Base-by-base conservation (phyloP, 257 asterid genomes). In the Jasminum sambac region DNA sequence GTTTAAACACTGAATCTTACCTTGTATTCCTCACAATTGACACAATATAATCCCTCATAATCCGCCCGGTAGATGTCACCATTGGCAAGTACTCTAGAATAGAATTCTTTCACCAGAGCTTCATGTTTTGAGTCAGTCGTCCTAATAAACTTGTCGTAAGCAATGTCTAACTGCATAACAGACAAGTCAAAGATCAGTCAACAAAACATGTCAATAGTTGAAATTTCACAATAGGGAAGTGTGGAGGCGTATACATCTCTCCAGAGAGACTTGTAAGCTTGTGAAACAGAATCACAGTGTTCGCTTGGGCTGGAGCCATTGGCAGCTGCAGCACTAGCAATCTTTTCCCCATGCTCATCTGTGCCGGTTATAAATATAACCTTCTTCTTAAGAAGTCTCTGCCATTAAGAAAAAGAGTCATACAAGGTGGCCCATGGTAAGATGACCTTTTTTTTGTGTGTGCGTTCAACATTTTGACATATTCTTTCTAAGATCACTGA, bases 331-430 rank as follows among this genome's bases (percentile, higher is more conserved):
- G 99, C 95, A 69, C 68, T 82, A 62, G 99, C 95, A 79, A 94
- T 94, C 88, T 94, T 94, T 57, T 94, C 99, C 2, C 99, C 99
- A 37, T 91, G 99, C 82, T 94, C 99, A 57, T 94, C 99, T 5
- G 99, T 94, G 73, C 99, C 99, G 16, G 99, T 91, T 69, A 91
- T 75, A 62, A 91, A 94, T 72, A 89, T 79, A 76, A 94, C 96
- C 81, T 86, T 88, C 83, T 84, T 94, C 57, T 87, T 96, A 0
- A 76, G 73, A 80, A 94, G 97, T 84, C 99, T 89, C 99, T 94
- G 80, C 71, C 68, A 67, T 66, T 63, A 44, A 76, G 50, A 67
- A 36, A 75, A 23, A 11, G 36, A 71, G 63, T 24, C 42, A 34
- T 5, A 30, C 48, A 40, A 67, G 69, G 44, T 52, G 57, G 67